Conservation (phyloP, 345 rosid species). For the Rubroshorea leprosula region DNA sequence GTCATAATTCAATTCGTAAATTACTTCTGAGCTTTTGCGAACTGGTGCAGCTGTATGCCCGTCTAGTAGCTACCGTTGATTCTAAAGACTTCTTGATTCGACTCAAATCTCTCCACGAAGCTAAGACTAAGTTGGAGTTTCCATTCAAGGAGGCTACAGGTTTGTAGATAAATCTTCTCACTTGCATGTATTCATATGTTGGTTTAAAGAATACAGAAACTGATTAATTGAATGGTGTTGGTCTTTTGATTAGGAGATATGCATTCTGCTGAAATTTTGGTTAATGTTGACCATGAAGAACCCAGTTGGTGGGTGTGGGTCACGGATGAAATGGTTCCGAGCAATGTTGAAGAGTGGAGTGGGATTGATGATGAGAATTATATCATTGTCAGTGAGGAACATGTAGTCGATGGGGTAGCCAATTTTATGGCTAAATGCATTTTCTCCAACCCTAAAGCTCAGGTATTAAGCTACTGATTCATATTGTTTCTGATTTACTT, state of each 20-base stretch:
- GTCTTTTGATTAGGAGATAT: slow-evolving; percentile 38
- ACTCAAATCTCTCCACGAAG: slow-evolving; percentile 44
- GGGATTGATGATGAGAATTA: slow-evolving; percentile 76
- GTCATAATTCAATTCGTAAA: not conserved
- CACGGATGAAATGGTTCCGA: slow-evolving; percentile 77
- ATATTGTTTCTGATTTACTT: not conserved
- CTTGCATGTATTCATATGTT: not conserved
- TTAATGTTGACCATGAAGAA: slow-evolving; percentile 59
- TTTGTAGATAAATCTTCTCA: slow-evolving; percentile 9
- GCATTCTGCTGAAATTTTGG: slow-evolving; percentile 55
- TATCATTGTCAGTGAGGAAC: slow-evolving; percentile 66
- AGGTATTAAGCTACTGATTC: slow-evolving; percentile 28
- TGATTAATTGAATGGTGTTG: not conserved
- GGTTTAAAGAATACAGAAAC: not conserved
- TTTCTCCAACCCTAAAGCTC: slow-evolving; percentile 71
- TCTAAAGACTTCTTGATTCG: slow-evolving; percentile 60
- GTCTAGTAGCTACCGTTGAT: slow-evolving; percentile 59
- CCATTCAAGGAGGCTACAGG: slow-evolving; percentile 91
- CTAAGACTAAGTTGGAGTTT: slow-evolving; percentile 36
- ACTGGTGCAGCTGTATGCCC: slow-evolving; percentile 49
- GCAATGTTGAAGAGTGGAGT: slow-evolving; percentile 66
- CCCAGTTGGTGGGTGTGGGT: slow-evolving; percentile 99
- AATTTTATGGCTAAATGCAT: slow-evolving; percentile 91
- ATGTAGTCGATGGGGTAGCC: slow-evolving; percentile 85
- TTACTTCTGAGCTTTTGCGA: not conserved